Evolutionary conservation across 73 alveolate genomes (phyloP), one percentile per base, ranked within the genome.

Genomic region (Uronychia binucleata): DNA sequence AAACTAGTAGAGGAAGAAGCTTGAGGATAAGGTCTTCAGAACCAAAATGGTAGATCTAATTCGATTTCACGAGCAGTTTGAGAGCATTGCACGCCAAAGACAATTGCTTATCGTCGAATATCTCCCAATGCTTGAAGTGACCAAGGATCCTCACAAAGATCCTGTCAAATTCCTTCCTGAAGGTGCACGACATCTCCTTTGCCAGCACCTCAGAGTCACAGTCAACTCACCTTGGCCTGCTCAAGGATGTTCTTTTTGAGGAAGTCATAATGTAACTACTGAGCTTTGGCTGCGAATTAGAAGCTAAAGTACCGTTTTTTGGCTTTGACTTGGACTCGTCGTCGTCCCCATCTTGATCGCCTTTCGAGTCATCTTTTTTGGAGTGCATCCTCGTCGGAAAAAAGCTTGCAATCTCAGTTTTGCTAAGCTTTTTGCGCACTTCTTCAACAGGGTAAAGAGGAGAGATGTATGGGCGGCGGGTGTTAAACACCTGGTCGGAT

Each of bases 141-240:
- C 59, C 46, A 5, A 75, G 46, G 30, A 30, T 32, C 32, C 58
- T 26, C 28, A 26, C 32, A 30, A 75, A 75, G 8, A 75, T 30
- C n/a, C 28, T 28, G 27, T 75, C 81, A 75, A 75, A 75, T 30
- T 75, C 81, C 67, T 46, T 46, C 67, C 67, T 46, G 67, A 46
- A 46, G 5, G 67, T 46, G 67, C 67, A 46, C 5, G 67, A 46
- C 67, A 46, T 46, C 19, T 46, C 67, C 67, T 46, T 46, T 11
- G 67, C 67, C 19, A 46, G 67, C 5, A 46, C 67, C 19, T n/a
- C n/a, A n/a, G n/a, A n/a, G n/a, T n/a, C n/a, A n/a, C n/a, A n/a
- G n/a, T n/a, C n/a, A n/a, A n/a, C n/a, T n/a, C n/a, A n/a, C n/a
- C n/a, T 46, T 46, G n/a, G 67, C 5, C 19, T 46, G 67, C 19